Percentiles rank a stretch among this genome's conserved stretches.
phyloP scores from a whole-genome alignment of 2,329 filamentous ascomycete genomes.

The Penicillium occitanis region DNA sequence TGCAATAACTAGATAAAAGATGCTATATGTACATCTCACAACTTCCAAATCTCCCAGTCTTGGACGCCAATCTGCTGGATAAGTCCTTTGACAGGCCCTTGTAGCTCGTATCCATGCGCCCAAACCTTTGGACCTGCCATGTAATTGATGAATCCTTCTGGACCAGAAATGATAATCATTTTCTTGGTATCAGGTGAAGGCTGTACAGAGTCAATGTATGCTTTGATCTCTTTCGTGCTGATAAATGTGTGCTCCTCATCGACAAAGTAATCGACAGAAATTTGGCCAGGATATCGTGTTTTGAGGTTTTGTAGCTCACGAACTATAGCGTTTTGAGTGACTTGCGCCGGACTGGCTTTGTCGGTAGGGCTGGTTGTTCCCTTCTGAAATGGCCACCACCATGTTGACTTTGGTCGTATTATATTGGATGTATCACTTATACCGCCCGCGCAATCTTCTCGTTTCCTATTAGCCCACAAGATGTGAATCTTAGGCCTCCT shows the following conservation, averaged over 20 bases:
- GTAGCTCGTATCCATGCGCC: constrained; percentile 68
- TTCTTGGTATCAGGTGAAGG: constrained; percentile 31
- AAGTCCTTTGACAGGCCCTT: constrained; percentile 71
- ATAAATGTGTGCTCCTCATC: constrained; percentile 76
- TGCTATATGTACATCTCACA: constrained; percentile 41
- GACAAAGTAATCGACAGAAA: constrained; percentile 73
- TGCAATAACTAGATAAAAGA: constrained; percentile 12
- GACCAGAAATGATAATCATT: constrained; percentile 82
- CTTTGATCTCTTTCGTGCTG: constrained; percentile 50
- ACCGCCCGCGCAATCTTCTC: constrained; percentile 65
- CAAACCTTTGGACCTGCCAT: constrained; percentile 80
- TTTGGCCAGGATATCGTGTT: constrained; percentile 52
- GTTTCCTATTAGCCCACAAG: constrained; percentile 74
- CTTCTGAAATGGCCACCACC: constrained; percentile 30
- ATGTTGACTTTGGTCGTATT: constrained; percentile 30
- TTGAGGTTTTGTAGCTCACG: constrained; percentile 65
- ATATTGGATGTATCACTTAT: constrained; percentile 48
- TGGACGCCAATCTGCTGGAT: constrained; percentile 60
- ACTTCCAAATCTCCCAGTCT: constrained; percentile 60
- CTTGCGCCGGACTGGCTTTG: constrained; percentile 12
- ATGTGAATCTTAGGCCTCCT: constrained; percentile 61
- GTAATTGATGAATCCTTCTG: constrained; percentile 80
- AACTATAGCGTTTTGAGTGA: constrained; percentile 49
- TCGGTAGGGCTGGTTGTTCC: constrained; percentile 20
- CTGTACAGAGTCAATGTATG: constrained; percentile 29